phyloP scores from a whole-genome alignment of 2,329 filamentous ascomycete species.

The Intubia oerlemansii region DNA sequence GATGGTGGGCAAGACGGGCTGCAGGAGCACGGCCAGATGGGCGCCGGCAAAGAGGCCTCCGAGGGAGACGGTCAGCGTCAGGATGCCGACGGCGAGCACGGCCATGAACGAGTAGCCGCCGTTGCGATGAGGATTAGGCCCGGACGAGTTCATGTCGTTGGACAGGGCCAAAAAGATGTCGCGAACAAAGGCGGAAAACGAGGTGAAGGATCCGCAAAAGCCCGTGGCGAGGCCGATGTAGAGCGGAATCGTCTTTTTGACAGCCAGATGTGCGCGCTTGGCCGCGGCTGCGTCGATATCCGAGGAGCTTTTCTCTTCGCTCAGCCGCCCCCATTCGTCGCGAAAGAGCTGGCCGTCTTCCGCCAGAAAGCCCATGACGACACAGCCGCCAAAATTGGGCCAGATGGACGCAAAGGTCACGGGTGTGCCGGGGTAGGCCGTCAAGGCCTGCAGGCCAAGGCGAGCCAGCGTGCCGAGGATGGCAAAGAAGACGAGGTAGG shows the following conservation, averaged over 20 bases:
- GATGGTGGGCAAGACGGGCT: slow-evolving; percentile 36
- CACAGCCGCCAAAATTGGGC: slow-evolving; percentile 67
- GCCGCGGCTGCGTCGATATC: slow-evolving; percentile 12
- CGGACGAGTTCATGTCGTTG: slow-evolving; percentile 41
- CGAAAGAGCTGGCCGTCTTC: slow-evolving; percentile 7
- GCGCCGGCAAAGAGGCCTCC: slow-evolving; percentile 48
- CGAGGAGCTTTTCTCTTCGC: slow-evolving; percentile 11
- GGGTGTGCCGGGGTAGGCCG: slow-evolving; percentile 57
- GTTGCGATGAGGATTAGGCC: slow-evolving; percentile 34
- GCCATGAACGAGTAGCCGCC: slow-evolving; percentile 72
- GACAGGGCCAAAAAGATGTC: slow-evolving; percentile 50
- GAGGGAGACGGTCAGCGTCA: slow-evolving; percentile 49
- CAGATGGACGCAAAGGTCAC: slow-evolving; percentile 57
- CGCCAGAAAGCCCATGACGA: slow-evolving; percentile 67
- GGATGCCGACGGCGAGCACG: slow-evolving; percentile 50
- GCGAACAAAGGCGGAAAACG: slow-evolving; percentile 47
- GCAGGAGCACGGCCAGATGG: slow-evolving; percentile 46
- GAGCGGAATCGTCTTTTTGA: slow-evolving; percentile 68
- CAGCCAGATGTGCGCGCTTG: slow-evolving; percentile 35
- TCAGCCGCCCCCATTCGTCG: slow-evolving; percentile 34
- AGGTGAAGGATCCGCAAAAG: slow-evolving; percentile 52
- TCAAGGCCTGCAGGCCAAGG: slow-evolving; percentile 59
- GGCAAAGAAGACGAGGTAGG: slow-evolving; percentile 70
- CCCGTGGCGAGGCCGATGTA: slow-evolving; percentile 51
- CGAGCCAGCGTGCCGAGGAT: slow-evolving; percentile 68